A percentile compares a stretch with the other conserved stretches of the same genome.
Conservation (phyloP, 2,329 filamentous ascomycete genomes). For the Dactylellina leptospora region DNA sequence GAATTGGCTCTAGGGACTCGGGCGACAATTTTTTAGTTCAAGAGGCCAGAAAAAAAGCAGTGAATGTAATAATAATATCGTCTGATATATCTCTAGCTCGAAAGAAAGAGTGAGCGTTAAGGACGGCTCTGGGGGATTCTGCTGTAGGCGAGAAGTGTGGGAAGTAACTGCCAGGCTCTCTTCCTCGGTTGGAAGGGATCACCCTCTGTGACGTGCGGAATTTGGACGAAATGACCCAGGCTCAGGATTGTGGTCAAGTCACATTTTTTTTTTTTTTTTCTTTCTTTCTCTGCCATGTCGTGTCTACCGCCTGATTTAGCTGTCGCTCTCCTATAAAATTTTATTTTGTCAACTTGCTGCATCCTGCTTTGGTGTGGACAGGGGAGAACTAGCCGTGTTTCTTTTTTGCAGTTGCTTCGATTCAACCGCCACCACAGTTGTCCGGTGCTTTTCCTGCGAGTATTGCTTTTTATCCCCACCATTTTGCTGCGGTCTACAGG, state of each 20-base stretch:
- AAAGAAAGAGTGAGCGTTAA: neutral
- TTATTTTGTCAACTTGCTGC: constrained; percentile 49
- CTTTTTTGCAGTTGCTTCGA: constrained; percentile 31
- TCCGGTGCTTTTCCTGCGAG: constrained; percentile 23
- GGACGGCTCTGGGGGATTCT: neutral
- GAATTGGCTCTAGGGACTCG: constrained; percentile 27
- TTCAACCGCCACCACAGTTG: constrained; percentile 47
- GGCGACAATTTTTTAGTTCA: constrained; percentile 26
- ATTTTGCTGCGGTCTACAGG: constrained; percentile 47
- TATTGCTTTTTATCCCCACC: constrained; percentile 50
- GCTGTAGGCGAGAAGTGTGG: constrained; percentile 34
- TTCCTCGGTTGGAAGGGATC: constrained; percentile 34
- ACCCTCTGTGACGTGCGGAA: constrained; percentile 29
- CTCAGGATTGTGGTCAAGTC: constrained; percentile 30
- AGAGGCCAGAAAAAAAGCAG: constrained; percentile 4
- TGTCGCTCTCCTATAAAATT: constrained; percentile 37
- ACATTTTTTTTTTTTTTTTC: constrained; percentile 20
- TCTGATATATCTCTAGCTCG: constrained; percentile 38
- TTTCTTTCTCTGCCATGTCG: constrained; percentile 7
- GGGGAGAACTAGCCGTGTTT: constrained; percentile 18
- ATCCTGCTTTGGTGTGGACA: constrained; percentile 14
- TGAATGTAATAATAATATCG: constrained; percentile 28
- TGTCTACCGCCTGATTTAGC: constrained; percentile 42
- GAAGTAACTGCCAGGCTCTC: constrained; percentile 31
- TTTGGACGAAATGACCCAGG: constrained; percentile 45